Evolutionary conservation across 345 rosid genomes (phyloP).

Genomic region (Salix purpurea): DNA sequence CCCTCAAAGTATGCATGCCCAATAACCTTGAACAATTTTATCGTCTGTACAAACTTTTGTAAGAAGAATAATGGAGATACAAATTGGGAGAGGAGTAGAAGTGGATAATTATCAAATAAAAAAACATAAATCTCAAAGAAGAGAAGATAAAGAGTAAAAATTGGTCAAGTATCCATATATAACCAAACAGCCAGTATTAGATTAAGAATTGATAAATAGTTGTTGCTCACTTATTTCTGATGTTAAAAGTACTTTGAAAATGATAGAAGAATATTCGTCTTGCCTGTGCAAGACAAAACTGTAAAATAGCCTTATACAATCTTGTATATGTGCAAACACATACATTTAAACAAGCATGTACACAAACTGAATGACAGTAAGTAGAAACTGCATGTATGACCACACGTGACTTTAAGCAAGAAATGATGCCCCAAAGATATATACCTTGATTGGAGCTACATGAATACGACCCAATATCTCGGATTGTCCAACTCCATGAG

Average conservation of each 20-base stretch:
- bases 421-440: neutral
- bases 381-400: neutral
- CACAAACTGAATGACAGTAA: neutral
- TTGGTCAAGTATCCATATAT: neutral
- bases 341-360: neutral
- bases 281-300: neutral
- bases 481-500: slow-evolving; percentile 98
- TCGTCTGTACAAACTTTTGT: neutral
- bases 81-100: neutral
- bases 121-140: neutral
- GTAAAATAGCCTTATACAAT: neutral
- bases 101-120: neutral
- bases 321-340: neutral
- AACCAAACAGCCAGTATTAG: neutral
- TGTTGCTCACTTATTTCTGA: neutral
- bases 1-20: neutral
- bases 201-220: neutral
- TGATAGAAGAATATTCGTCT: neutral
- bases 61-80: neutral
- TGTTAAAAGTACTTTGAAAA: neutral
- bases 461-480: slow-evolving; percentile 97
- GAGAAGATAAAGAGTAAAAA: neutral
- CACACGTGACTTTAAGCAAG: neutral
- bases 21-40: neutral
- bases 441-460: slow-evolving; percentile 96